Evolutionary conservation across 768 basidiomycete species (phyloP), one percentile per base, ranked within the genome.

Genomic region (Boletus edulis): DNA sequence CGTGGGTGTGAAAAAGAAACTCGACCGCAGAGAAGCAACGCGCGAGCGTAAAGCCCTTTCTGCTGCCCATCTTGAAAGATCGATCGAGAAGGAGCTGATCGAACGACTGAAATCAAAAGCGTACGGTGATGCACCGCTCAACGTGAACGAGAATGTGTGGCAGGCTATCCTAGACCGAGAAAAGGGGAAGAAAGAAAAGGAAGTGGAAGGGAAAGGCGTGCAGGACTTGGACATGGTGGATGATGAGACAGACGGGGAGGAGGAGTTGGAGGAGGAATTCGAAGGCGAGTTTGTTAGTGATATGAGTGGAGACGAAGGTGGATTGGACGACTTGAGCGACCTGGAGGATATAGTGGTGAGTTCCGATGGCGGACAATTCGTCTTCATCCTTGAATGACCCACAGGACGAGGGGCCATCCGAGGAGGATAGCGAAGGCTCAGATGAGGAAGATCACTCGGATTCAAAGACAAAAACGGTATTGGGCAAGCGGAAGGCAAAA

Each of bases 81-180:
- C 91, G 13, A 98, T 99, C 63, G 91, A 98, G 71, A 93, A 93
- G 67, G 97, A 99, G 67, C 84, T 98, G 24, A 85, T 99, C 45
- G 94, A 96, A 63, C 91, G 97, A 17, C 81, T 99, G 18, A 94
- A 95, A 76, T 88, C 88, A 50, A 97, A 97, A 72, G 95, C 96
- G 17, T 98, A 99, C 67, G 96, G 97, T 41, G 96, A 98, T 66
- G 89, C 91, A 34, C 97, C 97, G 13, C 81, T 99, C 42, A 98
- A 99, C 71, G 95, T 99, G 54, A 98, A 99, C 72, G 97, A 99
- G 74, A 86, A 78, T 40, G 94, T 98, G 10, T 98, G 97, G 97
- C 84, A 86, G 60, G 86, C 91, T 3, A 87, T 99, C 49, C 75
- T 98, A 40, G 92, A 97, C 66, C 79, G 85, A 45, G 94, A 97